phyloP scores from a whole-genome alignment of 2,329 filamentous ascomycete species.

The Trichothecium roseum region DNA sequence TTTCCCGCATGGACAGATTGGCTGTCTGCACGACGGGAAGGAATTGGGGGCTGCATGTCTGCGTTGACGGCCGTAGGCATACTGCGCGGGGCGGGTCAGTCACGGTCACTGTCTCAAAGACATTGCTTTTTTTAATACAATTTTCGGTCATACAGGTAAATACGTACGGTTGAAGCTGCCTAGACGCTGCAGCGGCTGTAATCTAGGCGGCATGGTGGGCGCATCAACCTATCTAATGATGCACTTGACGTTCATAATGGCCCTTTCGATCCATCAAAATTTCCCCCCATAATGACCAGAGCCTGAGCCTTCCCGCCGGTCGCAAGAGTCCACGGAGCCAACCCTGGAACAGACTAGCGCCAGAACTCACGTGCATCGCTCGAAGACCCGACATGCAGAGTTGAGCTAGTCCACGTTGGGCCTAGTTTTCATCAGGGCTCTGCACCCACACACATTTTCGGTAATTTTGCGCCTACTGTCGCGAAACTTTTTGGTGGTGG shows the following conservation, averaged over 20 bases:
- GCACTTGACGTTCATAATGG: background rate
- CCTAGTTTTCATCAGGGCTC: slow-evolving; percentile 22
- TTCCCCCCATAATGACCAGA: slow-evolving; percentile 5
- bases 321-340: background rate
- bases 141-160: background rate
- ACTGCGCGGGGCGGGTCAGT: slow-evolving; percentile 29
- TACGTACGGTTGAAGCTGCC: slow-evolving; percentile 49
- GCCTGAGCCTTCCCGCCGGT: background rate
- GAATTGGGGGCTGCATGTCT: slow-evolving; percentile 34
- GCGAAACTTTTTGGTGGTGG: slow-evolving; percentile 31
- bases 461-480: slow-evolving; percentile 20
- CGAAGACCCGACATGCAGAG: background rate
- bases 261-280: slow-evolving; percentile 4
- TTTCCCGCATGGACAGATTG: slow-evolving; percentile 50
- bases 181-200: slow-evolving; percentile 50
- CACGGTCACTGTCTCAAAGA: slow-evolving; percentile 4
- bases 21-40: slow-evolving; percentile 55
- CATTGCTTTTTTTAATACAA: background rate
- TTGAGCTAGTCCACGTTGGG: slow-evolving; percentile 8
- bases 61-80: slow-evolving; percentile 46
- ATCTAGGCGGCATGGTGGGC: slow-evolving; percentile 55
- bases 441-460: slow-evolving; percentile 28
- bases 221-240: slow-evolving; percentile 5
- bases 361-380: slow-evolving; percentile 17
- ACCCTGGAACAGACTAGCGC: slow-evolving; percentile 12